phyloP scores from a whole-genome alignment of 1,139 yeast species.

The Hyphopichia fennica region DNA sequence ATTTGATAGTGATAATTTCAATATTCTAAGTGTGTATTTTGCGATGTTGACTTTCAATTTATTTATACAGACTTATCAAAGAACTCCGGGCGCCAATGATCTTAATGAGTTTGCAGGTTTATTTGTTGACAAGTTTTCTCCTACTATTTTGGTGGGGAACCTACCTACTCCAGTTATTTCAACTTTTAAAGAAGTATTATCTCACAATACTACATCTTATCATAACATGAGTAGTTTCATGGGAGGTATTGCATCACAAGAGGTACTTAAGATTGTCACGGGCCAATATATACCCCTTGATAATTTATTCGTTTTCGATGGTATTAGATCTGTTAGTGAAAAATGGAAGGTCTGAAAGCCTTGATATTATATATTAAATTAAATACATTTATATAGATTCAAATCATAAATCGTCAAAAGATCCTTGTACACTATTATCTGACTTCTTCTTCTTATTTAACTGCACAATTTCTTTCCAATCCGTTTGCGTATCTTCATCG shows the following conservation, averaged over 20 bases:
- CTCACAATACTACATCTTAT: constrained; percentile 31
- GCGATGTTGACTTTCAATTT: constrained; percentile 34
- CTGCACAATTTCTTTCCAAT: constrained; percentile 86
- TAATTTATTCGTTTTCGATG: constrained; percentile 68
- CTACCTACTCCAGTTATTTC: constrained; percentile 13
- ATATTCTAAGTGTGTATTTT: constrained; percentile 33
- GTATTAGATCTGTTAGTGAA: constrained; percentile 52
- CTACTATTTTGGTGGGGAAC: constrained; percentile 4
- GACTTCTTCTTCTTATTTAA: constrained; percentile 59
- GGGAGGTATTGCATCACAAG: constrained; percentile 83
- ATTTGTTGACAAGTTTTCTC: constrained; percentile 13
- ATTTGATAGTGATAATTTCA: constrained; percentile 17
- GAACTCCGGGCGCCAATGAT: constrained; percentile 21
- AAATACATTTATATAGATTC: constrained; percentile 10
- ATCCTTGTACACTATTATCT: constrained; percentile 47
- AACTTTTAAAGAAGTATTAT: constrained; percentile 28
- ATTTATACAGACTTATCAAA: constrained; percentile 14
- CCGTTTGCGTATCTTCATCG: constrained; percentile 60
- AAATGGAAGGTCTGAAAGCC: constrained; percentile 42
- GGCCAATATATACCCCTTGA: constrained; percentile 74
- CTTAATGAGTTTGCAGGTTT: constrained; percentile 18
- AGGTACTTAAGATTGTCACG: constrained; percentile 62
- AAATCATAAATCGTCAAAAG: constrained; percentile 66
- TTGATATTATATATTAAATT: constrained; percentile 2
- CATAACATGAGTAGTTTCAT: constrained; percentile 45